A percentile compares a stretch with the other conserved stretches of the same genome.
Evolutionary conservation across 1,284 basidiomycete genomes (phyloP).

Genomic region (Cutaneotrichosporon sp.): DNA sequence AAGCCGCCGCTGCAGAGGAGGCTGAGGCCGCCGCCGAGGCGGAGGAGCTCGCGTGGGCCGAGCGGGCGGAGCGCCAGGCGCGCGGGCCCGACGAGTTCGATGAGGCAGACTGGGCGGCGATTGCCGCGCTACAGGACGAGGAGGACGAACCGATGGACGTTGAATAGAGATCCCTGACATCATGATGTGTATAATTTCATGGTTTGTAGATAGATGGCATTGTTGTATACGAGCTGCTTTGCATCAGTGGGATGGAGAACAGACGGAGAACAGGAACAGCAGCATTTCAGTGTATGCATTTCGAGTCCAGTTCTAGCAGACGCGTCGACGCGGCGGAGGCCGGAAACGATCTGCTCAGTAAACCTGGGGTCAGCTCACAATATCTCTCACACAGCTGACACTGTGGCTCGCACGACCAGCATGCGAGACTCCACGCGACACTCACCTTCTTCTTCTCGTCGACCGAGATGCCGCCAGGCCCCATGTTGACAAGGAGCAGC

Average conservation of each 20-base stretch:
- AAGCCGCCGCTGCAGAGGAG: conserved; percentile 39
- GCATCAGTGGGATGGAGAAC: not conserved
- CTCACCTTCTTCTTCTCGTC: conserved; percentile 94
- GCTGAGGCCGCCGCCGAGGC: conserved; percentile 30
- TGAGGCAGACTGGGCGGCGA: conserved; percentile 18
- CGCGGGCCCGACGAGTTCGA: conserved; percentile 3
- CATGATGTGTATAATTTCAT: not conserved
- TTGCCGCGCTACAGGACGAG: conserved; percentile 13
- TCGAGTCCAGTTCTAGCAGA: not conserved
- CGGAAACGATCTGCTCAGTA: not conserved
- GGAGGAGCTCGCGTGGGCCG: conserved; percentile 23
- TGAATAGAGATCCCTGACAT: conserved; percentile 1
- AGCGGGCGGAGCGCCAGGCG: conserved; percentile 10
- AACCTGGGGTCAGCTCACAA: conserved; percentile 2
- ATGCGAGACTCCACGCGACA: not conserved
- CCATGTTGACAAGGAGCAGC: conserved; percentile 96
- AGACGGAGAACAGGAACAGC: not conserved
- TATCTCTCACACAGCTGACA: not conserved
- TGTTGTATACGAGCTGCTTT: not conserved
- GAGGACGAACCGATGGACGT: conserved; percentile 21
- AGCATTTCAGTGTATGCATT: not conserved
- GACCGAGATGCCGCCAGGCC: conserved; percentile 93
- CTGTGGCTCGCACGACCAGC: not conserved
- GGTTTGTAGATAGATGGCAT: not conserved
- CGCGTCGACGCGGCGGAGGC: not conserved